Evolutionary conservation across 192 early-diverging fungal genomes (phyloP).

Genomic region (Chytriomyces sp.): DNA sequence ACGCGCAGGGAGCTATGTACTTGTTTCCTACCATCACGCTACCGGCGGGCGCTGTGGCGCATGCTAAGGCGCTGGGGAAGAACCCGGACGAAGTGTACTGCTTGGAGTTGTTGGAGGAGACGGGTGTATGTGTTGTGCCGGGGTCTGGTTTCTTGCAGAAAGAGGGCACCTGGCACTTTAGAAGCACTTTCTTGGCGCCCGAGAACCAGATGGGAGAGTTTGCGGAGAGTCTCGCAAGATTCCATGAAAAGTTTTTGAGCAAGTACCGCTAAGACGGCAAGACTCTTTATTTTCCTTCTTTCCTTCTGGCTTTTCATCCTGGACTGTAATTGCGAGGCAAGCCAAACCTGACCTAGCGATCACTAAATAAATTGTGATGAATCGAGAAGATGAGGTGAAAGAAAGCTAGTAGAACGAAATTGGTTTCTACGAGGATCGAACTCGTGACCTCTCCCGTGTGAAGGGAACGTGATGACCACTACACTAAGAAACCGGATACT

Average conservation of each 20-base stretch:
- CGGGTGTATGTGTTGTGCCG: constrained; percentile 95
- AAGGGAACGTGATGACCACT: no score
- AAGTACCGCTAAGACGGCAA: constrained; percentile 68
- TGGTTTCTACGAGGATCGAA: no score
- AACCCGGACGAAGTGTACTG: constrained; percentile 89
- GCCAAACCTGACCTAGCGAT: no score
- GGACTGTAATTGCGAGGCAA: no score
- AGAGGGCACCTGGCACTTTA: constrained; percentile 90
- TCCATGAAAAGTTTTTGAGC: constrained; percentile 81
- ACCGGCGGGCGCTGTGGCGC: constrained; percentile 75
- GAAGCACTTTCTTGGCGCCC: constrained; percentile 94
- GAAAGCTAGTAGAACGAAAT: no score
- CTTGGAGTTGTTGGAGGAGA: constrained; percentile 88
- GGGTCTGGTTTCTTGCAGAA: constrained; percentile 93
- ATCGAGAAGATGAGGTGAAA: no score
- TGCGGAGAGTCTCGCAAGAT: constrained; percentile 71
- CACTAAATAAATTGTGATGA: no score
- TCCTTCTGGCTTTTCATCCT: no score
- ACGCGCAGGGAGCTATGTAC: constrained; percentile 98
- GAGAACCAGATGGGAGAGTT: constrained; percentile 92
- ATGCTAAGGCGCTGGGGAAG: constrained; percentile 69
- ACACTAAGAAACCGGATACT: no score
- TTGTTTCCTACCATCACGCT: constrained; percentile 84
- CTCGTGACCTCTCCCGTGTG: no score
- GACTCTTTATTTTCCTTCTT: no score